A percentile compares a stretch with the other conserved stretches of the same genome.
phyloP scores from a whole-genome alignment of 208 protist genomes.

The Acanthamoeba pearcei region DNA sequence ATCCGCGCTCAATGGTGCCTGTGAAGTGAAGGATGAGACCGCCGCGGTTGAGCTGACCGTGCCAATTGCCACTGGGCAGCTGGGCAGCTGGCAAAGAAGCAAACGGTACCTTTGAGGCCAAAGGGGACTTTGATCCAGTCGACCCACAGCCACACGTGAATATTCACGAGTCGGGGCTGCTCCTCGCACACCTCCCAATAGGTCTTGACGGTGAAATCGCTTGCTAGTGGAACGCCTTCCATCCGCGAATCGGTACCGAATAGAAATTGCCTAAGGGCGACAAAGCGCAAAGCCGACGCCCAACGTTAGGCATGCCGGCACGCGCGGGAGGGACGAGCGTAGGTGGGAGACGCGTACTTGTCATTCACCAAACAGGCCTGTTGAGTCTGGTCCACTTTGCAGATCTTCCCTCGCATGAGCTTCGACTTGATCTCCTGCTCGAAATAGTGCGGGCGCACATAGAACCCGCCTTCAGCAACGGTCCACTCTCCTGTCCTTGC shows the following conservation, averaged over 20 bases:
- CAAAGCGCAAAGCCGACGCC: too few relatives aligned
- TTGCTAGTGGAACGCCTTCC: conserved; percentile 44
- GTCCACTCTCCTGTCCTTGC: conserved; percentile 17
- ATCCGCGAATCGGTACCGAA: conserved; percentile 62
- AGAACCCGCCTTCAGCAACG: conserved; percentile 4
- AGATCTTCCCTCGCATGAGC: conserved; percentile 64
- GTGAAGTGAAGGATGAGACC: background rate
- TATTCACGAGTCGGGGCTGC: conserved; percentile 30
- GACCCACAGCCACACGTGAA: conserved; percentile 69
- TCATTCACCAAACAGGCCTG: conserved; percentile 59
- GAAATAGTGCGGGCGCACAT: conserved; percentile 56
- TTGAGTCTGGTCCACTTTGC: conserved; percentile 66
- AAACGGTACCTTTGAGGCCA: conserved; percentile 41
- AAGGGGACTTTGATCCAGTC: conserved; percentile 75
- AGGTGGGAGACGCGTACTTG: background rate
- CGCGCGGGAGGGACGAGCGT: background rate
- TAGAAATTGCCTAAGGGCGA: conserved; percentile 22
- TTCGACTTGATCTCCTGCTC: conserved; percentile 73
- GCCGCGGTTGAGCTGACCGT: background rate
- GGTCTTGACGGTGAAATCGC: conserved; percentile 71
- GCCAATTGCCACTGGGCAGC: background rate
- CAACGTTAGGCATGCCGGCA: background rate
- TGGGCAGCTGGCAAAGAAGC: background rate
- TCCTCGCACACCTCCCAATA: conserved; percentile 68
- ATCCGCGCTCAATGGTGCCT: conserved; percentile 70